Evolutionary conservation across 208 protist genomes (phyloP), one percentile per base, ranked within the genome.

Genomic region (Acanthamoeba lenticulata): DNA sequence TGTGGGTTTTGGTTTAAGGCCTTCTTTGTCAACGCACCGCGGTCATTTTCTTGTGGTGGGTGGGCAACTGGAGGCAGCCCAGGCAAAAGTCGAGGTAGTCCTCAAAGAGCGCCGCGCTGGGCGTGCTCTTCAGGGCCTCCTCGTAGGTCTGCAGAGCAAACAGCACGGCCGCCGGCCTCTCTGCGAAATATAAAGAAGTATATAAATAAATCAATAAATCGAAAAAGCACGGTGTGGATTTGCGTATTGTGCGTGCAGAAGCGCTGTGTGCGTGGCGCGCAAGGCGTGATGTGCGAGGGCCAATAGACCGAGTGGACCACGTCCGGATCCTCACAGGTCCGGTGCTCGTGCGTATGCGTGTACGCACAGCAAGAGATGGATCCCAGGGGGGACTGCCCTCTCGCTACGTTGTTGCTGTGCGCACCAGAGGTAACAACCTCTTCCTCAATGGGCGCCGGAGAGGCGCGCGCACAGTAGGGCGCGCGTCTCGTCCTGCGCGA

Each of bases 81-180:
- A 65, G 15, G 45, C 79, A 89, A 24, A 89, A 89, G 24, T 32
- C 19, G 9, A 62, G 13, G 79, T 89, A 89, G 9, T 89, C 32
- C 17, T 62, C 79, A 38, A 38, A 89, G 21, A 89, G 1, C 49
- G 24, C 45, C 7, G 32, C 27, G 32, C 29, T 89, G 19, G 79
- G 24, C n/a, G 29, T 3, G 17, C 27, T 89, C 45, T 40, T 36
- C 29, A 89, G 45, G 1, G 79, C 45, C 79, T 89, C 47, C 47
- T 89, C 79, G 36, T 65, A 89, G 5, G 49, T 65, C 47, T 89
- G 32, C 42, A 89, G 36, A 5, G 79, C 79, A 42, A 52, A 65
- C n/a, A 65, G 45, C 40, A 62, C 32, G 15, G 79, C 79, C 49
- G 6, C 49, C 47, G 42, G 45, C 29, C 32, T 32, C 47, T 89